phyloP scores from a whole-genome alignment of 2,329 filamentous ascomycete species.

The Sporothrix luriei region DNA sequence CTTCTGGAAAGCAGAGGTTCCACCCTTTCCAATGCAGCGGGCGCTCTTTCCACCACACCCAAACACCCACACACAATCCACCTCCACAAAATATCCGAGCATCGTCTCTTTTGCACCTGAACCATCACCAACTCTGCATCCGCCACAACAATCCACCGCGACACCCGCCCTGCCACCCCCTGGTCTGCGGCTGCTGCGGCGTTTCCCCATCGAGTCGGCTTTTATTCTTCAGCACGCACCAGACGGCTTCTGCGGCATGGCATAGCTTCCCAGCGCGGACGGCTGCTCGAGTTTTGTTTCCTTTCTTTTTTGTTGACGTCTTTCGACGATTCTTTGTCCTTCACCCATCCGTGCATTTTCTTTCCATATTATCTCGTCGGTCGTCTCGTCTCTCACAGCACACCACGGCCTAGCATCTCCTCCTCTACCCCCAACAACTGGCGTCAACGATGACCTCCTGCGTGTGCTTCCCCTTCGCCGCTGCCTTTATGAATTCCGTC shows the following conservation, averaged over 20 bases:
- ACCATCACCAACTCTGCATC: neutral
- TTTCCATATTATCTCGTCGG: neutral
- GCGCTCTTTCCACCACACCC: conserved; percentile 18
- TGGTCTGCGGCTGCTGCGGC: neutral
- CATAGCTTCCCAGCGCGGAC: conserved; percentile 4
- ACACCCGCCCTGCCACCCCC: neutral
- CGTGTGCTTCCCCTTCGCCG: conserved; percentile 3
- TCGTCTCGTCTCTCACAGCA: neutral
- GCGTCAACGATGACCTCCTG: conserved; percentile 28
- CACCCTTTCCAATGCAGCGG: neutral
- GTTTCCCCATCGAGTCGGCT: neutral
- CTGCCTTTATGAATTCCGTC: conserved; percentile 25
- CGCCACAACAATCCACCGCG: neutral
- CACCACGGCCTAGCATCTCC: neutral
- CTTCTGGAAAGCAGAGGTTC: neutral
- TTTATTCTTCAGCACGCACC: neutral
- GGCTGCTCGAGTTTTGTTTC: conserved; percentile 1
- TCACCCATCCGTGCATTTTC: neutral
- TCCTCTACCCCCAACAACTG: neutral
- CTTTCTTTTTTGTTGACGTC: neutral
- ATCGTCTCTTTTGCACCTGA: conserved; percentile 11
- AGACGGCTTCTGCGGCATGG: conserved; percentile 3
- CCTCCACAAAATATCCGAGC: conserved; percentile 14
- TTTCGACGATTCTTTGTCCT: too few species aligned
- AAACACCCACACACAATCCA: conserved; percentile 13